These are phyloP conservation scores for Coelastrella sp. DNA, from an alignment of 139 green algal species.

Conservation along the genomic window DNA sequence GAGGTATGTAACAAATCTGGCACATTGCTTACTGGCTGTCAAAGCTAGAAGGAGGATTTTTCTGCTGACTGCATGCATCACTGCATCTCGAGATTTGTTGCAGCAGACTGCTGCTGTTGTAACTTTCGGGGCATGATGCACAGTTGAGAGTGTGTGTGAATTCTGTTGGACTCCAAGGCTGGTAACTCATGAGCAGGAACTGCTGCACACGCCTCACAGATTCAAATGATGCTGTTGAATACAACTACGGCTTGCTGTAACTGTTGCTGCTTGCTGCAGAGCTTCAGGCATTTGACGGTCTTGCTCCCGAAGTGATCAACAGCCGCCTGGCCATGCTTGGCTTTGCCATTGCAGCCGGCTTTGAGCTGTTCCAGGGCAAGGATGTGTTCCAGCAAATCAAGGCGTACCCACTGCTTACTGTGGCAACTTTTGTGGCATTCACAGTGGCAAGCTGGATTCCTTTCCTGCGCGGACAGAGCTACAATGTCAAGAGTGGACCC, in stretches of 20 bases:
- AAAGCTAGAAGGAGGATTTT: neutral
- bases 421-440: slow-evolving; percentile 33
- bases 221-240: neutral
- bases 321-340: slow-evolving; percentile 39
- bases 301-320: slow-evolving; percentile 41
- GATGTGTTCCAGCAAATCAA: slow-evolving; percentile 47
- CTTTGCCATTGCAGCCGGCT: slow-evolving; percentile 46
- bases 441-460: slow-evolving; percentile 57
- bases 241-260: neutral
- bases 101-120: too few relatives aligned
- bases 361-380: slow-evolving; percentile 34
- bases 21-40: neutral
- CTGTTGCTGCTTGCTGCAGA: neutral
- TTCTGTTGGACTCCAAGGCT: too few relatives aligned
- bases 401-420: slow-evolving; percentile 27
- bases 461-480: slow-evolving; percentile 53
- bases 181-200: too few relatives aligned
- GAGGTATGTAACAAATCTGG: neutral
- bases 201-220: too few relatives aligned
- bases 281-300: slow-evolving; percentile 57
- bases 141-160: too few relatives aligned
- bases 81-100: neutral
- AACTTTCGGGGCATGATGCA: too few relatives aligned
- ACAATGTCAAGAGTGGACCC: slow-evolving; percentile 50
- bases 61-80: neutral